phyloP scores from a whole-genome alignment of 148 eudicot genomes.

The Bassia scoparia region DNA sequence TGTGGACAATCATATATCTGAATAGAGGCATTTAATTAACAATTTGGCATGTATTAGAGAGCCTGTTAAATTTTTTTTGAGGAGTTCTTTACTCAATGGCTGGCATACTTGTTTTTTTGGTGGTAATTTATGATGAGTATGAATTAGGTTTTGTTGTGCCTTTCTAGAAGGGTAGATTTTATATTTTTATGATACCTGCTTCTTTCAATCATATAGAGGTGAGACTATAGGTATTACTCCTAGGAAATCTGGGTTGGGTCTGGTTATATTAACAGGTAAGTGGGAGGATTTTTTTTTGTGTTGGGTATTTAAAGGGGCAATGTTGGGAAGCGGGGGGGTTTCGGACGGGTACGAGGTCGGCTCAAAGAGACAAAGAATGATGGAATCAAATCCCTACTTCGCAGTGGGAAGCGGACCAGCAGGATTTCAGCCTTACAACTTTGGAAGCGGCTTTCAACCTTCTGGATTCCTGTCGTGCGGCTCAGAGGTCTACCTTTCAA shows the following conservation, averaged over 20 bases:
- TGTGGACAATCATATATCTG: too few relatives aligned
- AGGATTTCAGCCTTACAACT: slow-evolving; percentile 43
- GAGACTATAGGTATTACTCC: slow-evolving; percentile 24
- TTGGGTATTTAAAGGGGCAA: slow-evolving; percentile 81
- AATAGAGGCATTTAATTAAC: too few relatives aligned
- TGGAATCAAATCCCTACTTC: slow-evolving; percentile 96
- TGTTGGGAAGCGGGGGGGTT: slow-evolving; percentile 98
- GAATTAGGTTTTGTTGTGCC: slow-evolving; percentile 6
- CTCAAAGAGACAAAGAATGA: slow-evolving; percentile 98
- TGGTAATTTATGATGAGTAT: background rate
- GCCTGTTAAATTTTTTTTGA: too few relatives aligned
- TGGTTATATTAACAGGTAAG: slow-evolving; percentile 90
- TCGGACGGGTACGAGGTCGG: slow-evolving; percentile 95
- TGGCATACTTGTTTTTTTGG: background rate
- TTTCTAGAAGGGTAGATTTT: slow-evolving; percentile 7
- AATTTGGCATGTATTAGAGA: too few relatives aligned
- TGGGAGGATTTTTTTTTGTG: slow-evolving; percentile 56
- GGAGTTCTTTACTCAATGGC: background rate
- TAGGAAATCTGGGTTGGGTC: slow-evolving; percentile 62
- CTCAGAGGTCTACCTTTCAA: slow-evolving; percentile 87
- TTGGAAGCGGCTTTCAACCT: slow-evolving; percentile 45
- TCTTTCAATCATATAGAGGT: slow-evolving; percentile 7
- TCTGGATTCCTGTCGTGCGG: slow-evolving; percentile 65
- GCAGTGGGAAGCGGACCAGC: slow-evolving; percentile 72
- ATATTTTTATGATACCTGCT: background rate